Evolutionary conservation across 2,329 filamentous ascomycete genomes (phyloP), one percentile per base, ranked within the genome.

Genomic region (Rachicladosporium sp.): DNA sequence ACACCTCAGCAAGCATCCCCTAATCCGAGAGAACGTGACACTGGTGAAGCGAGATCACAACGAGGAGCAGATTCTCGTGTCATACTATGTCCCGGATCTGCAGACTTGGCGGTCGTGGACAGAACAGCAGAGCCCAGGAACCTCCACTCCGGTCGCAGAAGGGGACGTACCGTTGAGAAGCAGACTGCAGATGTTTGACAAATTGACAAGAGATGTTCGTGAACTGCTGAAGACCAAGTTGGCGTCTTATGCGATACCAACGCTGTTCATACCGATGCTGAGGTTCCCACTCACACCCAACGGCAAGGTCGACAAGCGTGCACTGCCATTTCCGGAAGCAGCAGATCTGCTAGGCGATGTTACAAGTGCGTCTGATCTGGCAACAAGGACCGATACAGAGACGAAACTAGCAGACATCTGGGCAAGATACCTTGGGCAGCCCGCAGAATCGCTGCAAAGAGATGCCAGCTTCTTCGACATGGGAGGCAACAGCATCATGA

Each of bases 31-130:
- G 49, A 86, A 82, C 61, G 79, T 85, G 49, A 96, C 89, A 0
- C 66, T 96, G 2, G 76, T 96, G 3, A 76, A 85, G 59, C 76
- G 85, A 61, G 80, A 93, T 62, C 79, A 80, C 52, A 76, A 87
- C 56, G 85, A 93, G 59, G 89, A 95, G 59, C 81, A 78, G 10
- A 89, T 74, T 0, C 68, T 96, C 12, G 84, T 94, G 51, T 93
- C 80, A 58, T 95, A 95, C 60, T 76, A 94, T 44, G 87, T 95
- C 3, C 86, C 88, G 7, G 82, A 93, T 51, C 71, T 78, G 61
- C 71, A 72, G 46, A 73, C 80, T 49, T 94, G 86, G 85, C 63
- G 69, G 32, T 64, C 72, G 12, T 89, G 78, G 74, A 66, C 88
- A 23, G 61, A 73, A 34, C 63, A 66, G 37, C 51, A 51, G 47